phyloP scores from a whole-genome alignment of 768 basidiomycete species.

The Hypholoma fasciculare region DNA sequence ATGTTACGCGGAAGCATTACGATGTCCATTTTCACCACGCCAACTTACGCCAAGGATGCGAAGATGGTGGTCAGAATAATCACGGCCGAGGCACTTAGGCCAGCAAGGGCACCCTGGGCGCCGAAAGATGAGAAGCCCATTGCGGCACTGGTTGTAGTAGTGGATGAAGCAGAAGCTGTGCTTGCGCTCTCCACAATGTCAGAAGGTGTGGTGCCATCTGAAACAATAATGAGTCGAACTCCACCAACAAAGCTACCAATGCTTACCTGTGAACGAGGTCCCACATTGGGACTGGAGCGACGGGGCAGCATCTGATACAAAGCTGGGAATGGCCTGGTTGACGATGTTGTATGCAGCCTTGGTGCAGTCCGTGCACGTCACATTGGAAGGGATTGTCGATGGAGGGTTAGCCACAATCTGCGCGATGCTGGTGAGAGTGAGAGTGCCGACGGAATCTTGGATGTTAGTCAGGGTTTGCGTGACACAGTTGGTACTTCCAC shows the following conservation, averaged over 20 bases:
- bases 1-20: background rate
- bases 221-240: background rate
- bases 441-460: constrained; percentile 38
- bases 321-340: constrained; percentile 32
- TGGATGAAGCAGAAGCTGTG: constrained; percentile 15
- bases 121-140: constrained; percentile 11
- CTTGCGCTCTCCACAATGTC: constrained; percentile 34
- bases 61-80: constrained; percentile 34
- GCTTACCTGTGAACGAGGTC: constrained; percentile 51
- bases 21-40: background rate
- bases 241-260: background rate
- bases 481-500: constrained; percentile 47
- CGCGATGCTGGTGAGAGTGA: constrained; percentile 33
- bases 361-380: constrained; percentile 53
- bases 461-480: constrained; percentile 57
- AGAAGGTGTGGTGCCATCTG: constrained; percentile 40
- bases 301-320: constrained; percentile 27
- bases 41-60: constrained; percentile 29
- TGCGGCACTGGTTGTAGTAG: constrained; percentile 16
- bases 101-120: constrained; percentile 19
- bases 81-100: constrained; percentile 26
- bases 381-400: constrained; percentile 28
- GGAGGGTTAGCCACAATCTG: constrained; percentile 16
- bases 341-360: constrained; percentile 52
- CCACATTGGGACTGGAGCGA: constrained; percentile 44